A percentile compares a stretch with the other conserved stretches of the same genome.
These are phyloP conservation scores for Talaromyces ruber DNA, from an alignment of 495 filamentous ascomycete genomes.

Conservation along the genomic window DNA sequence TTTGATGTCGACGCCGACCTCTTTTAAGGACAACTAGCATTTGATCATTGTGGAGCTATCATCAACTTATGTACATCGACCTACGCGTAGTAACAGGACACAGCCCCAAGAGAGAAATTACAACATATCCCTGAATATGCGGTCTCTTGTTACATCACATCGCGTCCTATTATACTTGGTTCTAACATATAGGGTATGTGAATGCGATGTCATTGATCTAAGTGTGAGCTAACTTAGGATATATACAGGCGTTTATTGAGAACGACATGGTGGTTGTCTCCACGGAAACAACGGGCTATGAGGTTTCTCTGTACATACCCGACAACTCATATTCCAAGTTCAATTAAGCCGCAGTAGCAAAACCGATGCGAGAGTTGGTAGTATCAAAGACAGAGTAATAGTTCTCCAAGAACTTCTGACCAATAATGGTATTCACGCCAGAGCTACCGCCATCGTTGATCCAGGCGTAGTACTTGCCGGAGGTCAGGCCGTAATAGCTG, in stretches of 20 bases:
- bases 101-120: not conserved
- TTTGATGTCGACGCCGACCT: not conserved
- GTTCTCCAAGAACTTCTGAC: not conserved
- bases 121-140: no score
- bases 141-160: no score
- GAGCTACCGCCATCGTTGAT: not conserved
- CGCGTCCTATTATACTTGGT: no score
- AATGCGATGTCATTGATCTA: not conserved
- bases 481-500: not conserved
- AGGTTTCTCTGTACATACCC: not conserved
- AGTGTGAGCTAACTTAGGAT: not conserved
- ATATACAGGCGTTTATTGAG: not conserved
- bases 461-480: conserved; percentile 1
- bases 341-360: not conserved
- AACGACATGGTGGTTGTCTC: no score
- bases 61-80: no score
- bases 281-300: not conserved
- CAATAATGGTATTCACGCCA: not conserved
- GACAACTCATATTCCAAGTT: not conserved
- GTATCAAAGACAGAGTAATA: not conserved
- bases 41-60: no score
- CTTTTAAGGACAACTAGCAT: not conserved
- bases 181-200: not conserved
- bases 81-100: not conserved
- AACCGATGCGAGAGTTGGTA: conserved; percentile 1